These are phyloP conservation scores for Aspergillus sp. DNA, from an alignment of 2,329 filamentous ascomycete species.

Conservation along the genomic window DNA sequence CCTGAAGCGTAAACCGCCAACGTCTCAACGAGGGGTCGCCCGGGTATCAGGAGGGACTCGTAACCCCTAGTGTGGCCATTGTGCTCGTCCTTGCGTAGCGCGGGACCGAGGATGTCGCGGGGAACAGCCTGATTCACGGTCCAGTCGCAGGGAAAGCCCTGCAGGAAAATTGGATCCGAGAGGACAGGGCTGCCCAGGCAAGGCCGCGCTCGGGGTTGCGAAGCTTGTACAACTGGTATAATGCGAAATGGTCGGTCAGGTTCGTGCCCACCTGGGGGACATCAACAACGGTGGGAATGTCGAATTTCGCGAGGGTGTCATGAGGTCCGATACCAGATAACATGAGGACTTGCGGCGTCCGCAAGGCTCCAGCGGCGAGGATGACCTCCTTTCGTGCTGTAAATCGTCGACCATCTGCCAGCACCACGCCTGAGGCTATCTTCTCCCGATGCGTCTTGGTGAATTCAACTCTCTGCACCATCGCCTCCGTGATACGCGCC, in stretches of 20 bases:
- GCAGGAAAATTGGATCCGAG: background rate
- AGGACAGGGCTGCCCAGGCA: slow-evolving; percentile 10
- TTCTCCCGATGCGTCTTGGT: background rate
- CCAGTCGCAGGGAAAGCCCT: slow-evolving; percentile 9
- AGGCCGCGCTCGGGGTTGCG: slow-evolving; percentile 7
- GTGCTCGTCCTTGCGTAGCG: background rate
- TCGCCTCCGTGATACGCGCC: background rate
- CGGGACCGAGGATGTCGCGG: background rate
- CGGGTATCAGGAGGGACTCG: background rate
- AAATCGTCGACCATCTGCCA: background rate
- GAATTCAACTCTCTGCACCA: background rate
- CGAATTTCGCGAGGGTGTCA: background rate
- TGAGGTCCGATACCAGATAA: slow-evolving; percentile 61
- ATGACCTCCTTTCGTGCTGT: slow-evolving; percentile 55
- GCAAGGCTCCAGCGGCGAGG: slow-evolving; percentile 61
- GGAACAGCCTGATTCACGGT: background rate
- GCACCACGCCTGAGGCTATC: background rate
- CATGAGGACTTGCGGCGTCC: slow-evolving; percentile 63
- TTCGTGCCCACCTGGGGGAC: slow-evolving; percentile 17
- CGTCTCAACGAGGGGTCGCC: slow-evolving; percentile 1
- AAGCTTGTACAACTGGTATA: slow-evolving; percentile 15
- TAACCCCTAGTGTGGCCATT: background rate
- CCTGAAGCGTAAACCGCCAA: background rate
- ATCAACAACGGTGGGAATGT: background rate
- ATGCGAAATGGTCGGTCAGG: slow-evolving; percentile 12